Base-by-base conservation (phyloP, 2,329 filamentous ascomycete species). In the Pezicula rhizophila region DNA sequence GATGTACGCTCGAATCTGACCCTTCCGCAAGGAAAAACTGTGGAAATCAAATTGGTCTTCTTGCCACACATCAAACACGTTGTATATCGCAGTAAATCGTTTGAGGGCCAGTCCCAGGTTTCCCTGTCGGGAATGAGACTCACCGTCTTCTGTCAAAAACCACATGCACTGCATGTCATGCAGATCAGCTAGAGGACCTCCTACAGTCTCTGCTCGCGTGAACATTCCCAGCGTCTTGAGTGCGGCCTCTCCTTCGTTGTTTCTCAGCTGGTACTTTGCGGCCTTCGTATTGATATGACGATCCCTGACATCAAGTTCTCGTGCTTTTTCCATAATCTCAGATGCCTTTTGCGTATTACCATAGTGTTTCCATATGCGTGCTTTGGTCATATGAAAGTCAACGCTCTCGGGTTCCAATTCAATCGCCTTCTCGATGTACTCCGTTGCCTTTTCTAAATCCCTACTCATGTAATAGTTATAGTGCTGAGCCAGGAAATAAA, bases 31-130 rank as follows among this genome's bases (percentile, higher is more conserved):
- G 17, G 90, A 96, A 69, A 99, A 99, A 66, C 83, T 89, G 75
- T 99, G 95, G 74, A 99, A 99, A 66, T 99, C 93, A 61, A 97
- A 96, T 64, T 99, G 93, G 60, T 99, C 93, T 66, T 99, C 95
- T 64, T 95, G 87, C 93, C 93, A 99, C 17, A 89, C 83, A 57
- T 97, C 92, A 62, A 99, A 99, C 57, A 99, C 95, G 68, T 88
- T 89, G 66, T 85, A 85, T 49, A 99, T 80, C 18, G 88, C 77
- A 56, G 91, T 88, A 68, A 96, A 92, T 44, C 95, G 83, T 74
- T 99, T 99, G 46, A 99, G 75, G 0, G 95, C 92, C 51, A 96
- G 77, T 4, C 86, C 89, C 42, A 87, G 72, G 59, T 95, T 90
- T 55, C 84, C 84, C 65, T 90, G 86, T 45, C 93, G 84, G 49